phyloP scores from a whole-genome alignment of 768 basidiomycete species.

The Daedaleopsis sinensis region DNA sequence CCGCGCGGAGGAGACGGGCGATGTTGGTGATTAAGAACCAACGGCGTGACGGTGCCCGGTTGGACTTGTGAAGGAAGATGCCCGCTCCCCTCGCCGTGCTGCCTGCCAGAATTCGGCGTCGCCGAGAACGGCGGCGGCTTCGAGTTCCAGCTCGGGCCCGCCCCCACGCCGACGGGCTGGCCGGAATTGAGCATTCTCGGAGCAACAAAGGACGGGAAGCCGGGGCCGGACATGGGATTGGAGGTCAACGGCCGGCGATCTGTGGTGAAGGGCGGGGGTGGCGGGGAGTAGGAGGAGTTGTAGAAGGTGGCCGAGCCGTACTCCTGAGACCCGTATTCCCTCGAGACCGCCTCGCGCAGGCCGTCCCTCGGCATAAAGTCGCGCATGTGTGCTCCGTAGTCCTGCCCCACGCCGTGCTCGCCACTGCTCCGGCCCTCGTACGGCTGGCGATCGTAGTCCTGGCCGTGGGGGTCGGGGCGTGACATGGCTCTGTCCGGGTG shows the following conservation, averaged over 20 bases:
- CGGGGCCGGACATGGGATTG: constrained; percentile 19
- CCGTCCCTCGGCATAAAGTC: constrained; percentile 21
- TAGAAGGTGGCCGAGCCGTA: constrained; percentile 15
- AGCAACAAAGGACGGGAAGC: constrained; percentile 26
- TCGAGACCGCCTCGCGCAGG: constrained; percentile 17
- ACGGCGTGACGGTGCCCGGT: constrained; percentile 22
- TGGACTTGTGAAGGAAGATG: constrained; percentile 28
- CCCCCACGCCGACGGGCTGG: constrained; percentile 23
- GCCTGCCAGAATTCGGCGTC: constrained; percentile 23
- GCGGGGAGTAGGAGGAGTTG: constrained; percentile 26
- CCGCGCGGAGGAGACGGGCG: constrained; percentile 29
- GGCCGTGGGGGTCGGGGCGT: constrained; percentile 30
- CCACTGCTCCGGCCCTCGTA: constrained; percentile 24
- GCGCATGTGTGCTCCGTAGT: constrained; percentile 16
- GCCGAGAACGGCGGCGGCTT: constrained; percentile 22
- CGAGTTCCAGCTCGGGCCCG: constrained; percentile 18
- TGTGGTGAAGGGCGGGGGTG: constrained; percentile 25
- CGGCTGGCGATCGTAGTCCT: constrained; percentile 26
- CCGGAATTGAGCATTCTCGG: constrained; percentile 25
- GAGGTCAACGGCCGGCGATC: constrained; percentile 23
- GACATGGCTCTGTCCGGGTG: constrained; percentile 28
- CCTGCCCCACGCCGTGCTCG: constrained; percentile 14
- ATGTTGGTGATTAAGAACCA: constrained; percentile 34
- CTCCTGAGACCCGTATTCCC: constrained; percentile 19
- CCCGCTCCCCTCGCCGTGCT: constrained; percentile 15